These are phyloP conservation scores for Coniochaeta hoffmannii DNA, from an alignment of 2,329 filamentous ascomycete species.

Conservation along the genomic window DNA sequence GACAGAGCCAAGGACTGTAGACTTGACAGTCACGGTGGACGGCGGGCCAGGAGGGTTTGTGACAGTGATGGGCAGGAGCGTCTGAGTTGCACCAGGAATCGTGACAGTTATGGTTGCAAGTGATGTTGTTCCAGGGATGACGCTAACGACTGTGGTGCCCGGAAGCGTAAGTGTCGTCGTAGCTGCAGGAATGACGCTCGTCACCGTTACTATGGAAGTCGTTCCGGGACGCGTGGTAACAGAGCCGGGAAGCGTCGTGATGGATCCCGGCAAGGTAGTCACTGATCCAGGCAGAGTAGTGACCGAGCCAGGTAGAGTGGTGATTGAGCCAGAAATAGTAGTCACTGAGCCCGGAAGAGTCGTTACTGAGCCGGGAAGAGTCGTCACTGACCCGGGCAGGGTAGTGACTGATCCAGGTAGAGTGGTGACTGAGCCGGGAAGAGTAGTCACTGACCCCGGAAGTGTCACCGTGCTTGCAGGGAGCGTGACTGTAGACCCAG, in stretches of 20 bases:
- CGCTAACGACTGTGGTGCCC: constrained; percentile 13
- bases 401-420: constrained; percentile 9
- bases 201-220: background rate
- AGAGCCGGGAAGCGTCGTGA: constrained; percentile 6
- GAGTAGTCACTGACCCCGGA: background rate
- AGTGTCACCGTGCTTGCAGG: background rate
- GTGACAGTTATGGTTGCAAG: constrained; percentile 12
- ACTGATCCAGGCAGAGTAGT: constrained; percentile 3
- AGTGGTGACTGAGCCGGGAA: constrained; percentile 12
- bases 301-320: constrained; percentile 3
- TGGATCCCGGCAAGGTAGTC: constrained; percentile 8
- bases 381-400: constrained; percentile 4
- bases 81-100: constrained; percentile 6
- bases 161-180: constrained; percentile 16
- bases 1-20: constrained; percentile 24
- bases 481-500: constrained; percentile 4
- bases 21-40: constrained; percentile 20
- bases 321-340: background rate
- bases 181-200: constrained; percentile 11
- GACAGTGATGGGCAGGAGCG: constrained; percentile 13
- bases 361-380: constrained; percentile 12
- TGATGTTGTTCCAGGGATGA: constrained; percentile 13
- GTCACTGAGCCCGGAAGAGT: constrained; percentile 9
- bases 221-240: constrained; percentile 6
- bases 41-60: constrained; percentile 15